A percentile compares a stretch with the other conserved stretches of the same genome.
These are phyloP conservation scores for Mikania micrantha DNA, from an alignment of 129 eudicot genomes.

Conservation along the genomic window DNA sequence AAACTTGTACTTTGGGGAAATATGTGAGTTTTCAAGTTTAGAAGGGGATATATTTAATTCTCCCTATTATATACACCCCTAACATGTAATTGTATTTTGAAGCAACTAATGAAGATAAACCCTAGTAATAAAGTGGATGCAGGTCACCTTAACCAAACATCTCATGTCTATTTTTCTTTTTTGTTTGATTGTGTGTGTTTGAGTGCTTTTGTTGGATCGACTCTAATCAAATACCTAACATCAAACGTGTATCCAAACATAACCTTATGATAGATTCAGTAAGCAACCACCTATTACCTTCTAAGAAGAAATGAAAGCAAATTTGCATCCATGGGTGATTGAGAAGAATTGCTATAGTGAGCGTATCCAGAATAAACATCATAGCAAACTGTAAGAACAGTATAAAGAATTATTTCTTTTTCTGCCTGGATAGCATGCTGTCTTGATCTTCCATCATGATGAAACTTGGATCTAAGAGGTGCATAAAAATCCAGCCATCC, in stretches of 20 bases:
- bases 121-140: too few species aligned
- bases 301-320: slow-evolving; percentile 60
- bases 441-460: slow-evolving; percentile 53
- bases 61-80: too few species aligned
- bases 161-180: too few species aligned
- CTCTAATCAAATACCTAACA: too few species aligned
- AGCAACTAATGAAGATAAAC: too few species aligned
- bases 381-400: slow-evolving; percentile 57
- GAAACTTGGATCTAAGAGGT: slow-evolving; percentile 32
- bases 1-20: too few species aligned
- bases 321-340: slow-evolving; percentile 43
- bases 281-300: slow-evolving; percentile 35
- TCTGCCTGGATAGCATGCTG: slow-evolving; percentile 54
- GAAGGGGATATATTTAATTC: too few species aligned
- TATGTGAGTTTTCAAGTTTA: too few species aligned
- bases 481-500: slow-evolving; percentile 81
- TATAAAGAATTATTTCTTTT: slow-evolving; percentile 56
- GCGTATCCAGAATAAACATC: slow-evolving; percentile 73
- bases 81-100: too few species aligned
- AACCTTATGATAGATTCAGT: background rate
- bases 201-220: too few species aligned
- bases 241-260: background rate
- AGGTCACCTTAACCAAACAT: too few species aligned
- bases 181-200: too few species aligned
- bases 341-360: slow-evolving; percentile 55